Percentiles rank a stretch among this genome's conserved stretches.
phyloP scores from a whole-genome alignment of 163 green algal genomes.

The Chloroidium sp. region DNA sequence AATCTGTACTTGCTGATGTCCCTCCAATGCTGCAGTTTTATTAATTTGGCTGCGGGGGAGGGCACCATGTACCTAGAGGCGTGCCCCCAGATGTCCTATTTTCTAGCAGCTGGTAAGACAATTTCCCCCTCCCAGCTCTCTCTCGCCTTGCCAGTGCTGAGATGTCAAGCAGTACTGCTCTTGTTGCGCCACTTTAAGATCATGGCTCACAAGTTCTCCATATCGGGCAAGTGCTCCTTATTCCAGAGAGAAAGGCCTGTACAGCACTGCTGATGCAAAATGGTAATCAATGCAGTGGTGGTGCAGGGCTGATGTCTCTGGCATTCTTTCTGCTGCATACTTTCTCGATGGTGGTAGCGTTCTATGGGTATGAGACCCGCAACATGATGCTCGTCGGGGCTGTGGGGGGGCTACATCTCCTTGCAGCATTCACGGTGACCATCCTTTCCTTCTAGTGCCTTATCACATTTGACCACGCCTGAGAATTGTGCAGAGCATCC shows the following conservation, averaged over 20 bases:
- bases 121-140: too few relatives aligned
- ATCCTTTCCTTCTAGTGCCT: not conserved
- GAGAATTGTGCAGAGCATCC: too few relatives aligned
- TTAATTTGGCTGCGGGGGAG: constrained; percentile 23
- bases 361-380: constrained; percentile 17
- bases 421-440: constrained; percentile 25
- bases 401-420: constrained; percentile 12
- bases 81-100: constrained; percentile 34
- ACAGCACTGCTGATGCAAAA: too few relatives aligned
- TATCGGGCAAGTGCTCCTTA: not conserved
- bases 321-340: constrained; percentile 37
- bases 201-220: not conserved
- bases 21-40: constrained; percentile 19
- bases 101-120: constrained; percentile 12
- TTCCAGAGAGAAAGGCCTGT: too few relatives aligned
- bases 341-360: constrained; percentile 31
- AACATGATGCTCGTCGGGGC: not conserved
- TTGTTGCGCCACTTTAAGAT: not conserved
- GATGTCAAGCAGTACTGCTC: not conserved
- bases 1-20: too few relatives aligned
- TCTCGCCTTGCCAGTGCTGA: too few relatives aligned
- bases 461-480: too few relatives aligned
- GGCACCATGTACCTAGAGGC: constrained; percentile 29
- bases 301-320: constrained; percentile 28
- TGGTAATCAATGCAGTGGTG: not conserved